phyloP scores from a whole-genome alignment of 2,329 filamentous ascomycete genomes.

The Akanthomyces uredinophilus region DNA sequence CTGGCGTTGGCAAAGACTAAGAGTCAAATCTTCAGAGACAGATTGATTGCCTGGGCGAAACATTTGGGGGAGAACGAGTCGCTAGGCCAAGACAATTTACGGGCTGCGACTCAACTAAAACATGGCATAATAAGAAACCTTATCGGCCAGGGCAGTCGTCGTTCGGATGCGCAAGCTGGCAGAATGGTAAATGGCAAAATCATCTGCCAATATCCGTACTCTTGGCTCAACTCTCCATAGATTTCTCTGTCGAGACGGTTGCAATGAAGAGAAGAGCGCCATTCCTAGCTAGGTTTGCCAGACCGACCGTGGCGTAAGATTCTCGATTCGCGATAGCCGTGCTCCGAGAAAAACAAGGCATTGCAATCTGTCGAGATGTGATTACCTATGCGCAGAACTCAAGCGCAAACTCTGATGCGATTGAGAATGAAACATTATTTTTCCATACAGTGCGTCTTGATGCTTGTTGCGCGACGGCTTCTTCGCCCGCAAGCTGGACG shows the following conservation, averaged over 20 bases:
- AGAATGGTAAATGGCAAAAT: not conserved
- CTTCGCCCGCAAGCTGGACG: not conserved
- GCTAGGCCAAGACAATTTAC: not conserved
- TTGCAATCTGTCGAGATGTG: not conserved
- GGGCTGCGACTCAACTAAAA: conserved; percentile 1
- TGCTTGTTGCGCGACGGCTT: not conserved
- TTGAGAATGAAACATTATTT: not conserved
- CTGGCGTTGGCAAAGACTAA: not conserved
- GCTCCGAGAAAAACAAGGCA: not conserved
- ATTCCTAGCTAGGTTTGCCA: not conserved
- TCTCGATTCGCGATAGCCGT: not conserved
- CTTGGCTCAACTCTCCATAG: too few species aligned
- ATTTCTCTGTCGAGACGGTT: too few species aligned
- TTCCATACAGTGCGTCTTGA: not conserved
- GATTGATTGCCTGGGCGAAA: not conserved
- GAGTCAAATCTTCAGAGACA: not conserved
- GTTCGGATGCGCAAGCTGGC: not conserved
- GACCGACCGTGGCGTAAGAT: not conserved
- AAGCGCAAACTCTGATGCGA: too few species aligned
- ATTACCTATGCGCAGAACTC: not conserved
- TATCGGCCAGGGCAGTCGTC: not conserved
- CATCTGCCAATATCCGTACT: too few species aligned
- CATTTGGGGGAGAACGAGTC: not conserved
- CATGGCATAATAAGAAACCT: not conserved
- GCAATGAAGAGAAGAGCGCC: not conserved